Percentiles rank a stretch among this genome's conserved stretches.
Conservation (phyloP, 768 basidiomycete genomes). For the Pulveroboletus sp. region DNA sequence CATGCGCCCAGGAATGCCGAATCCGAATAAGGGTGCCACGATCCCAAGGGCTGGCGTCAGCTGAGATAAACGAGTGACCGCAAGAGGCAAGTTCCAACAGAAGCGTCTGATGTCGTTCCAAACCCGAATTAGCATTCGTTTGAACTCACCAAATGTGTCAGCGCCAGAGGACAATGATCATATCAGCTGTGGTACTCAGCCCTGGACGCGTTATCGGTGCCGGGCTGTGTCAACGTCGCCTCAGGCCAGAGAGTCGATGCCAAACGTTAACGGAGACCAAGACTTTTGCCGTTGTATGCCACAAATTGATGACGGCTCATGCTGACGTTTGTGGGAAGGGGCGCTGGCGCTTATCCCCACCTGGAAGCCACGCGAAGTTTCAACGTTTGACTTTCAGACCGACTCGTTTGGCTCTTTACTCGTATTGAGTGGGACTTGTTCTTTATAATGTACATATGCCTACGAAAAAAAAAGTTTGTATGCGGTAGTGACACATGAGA, state of each 20-base stretch:
- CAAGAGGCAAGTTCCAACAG: conserved; percentile 28
- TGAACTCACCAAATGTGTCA: conserved; percentile 20
- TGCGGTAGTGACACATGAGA: conserved; percentile 37
- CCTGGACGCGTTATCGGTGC: conserved; percentile 11
- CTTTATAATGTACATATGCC: conserved; percentile 35
- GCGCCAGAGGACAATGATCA: conserved; percentile 8
- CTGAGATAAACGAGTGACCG: conserved; percentile 16
- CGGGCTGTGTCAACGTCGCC: conserved; percentile 15
- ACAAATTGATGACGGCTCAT: not conserved
- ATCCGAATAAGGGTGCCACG: conserved; percentile 6
- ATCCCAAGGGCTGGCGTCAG: conserved; percentile 6
- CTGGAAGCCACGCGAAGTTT: conserved; percentile 3
- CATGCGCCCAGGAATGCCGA: conserved; percentile 5
- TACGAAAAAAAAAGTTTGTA: conserved; percentile 26
- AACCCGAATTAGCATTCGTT: conserved; percentile 16
- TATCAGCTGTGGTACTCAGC: conserved; percentile 5
- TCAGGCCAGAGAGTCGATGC: conserved; percentile 6
- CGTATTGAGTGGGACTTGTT: conserved; percentile 29
- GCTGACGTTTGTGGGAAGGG: conserved; percentile 10
- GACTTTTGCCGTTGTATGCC: not conserved
- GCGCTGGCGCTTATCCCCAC: conserved; percentile 2
- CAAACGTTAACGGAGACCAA: not conserved
- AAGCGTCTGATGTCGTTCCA: conserved; percentile 30
- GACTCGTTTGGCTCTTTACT: not conserved
- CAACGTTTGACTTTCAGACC: not conserved